Evolutionary conservation across 768 basidiomycete species (phyloP).

Genomic region (Termitomyces sp.): DNA sequence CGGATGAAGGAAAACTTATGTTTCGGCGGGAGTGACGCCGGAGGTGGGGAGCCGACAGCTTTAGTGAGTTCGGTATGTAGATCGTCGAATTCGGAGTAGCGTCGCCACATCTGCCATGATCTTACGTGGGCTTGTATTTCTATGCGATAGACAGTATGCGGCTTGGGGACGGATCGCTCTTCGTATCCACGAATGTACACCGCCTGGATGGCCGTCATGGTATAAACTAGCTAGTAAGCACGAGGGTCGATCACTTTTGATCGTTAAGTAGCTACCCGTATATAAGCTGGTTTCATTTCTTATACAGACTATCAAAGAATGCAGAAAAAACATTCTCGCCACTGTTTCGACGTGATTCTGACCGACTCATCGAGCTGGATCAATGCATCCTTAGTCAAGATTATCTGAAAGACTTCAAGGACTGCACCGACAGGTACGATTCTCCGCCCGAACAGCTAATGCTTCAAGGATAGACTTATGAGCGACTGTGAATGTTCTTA

Average conservation of each 20-base stretch:
- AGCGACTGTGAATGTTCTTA: background rate
- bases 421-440: background rate
- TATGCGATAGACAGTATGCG: conserved; percentile 80
- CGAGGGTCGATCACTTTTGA: conserved; percentile 2
- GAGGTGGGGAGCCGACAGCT: conserved; percentile 76
- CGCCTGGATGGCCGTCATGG: conserved; percentile 74
- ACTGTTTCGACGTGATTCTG: background rate
- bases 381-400: background rate
- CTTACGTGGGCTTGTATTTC: conserved; percentile 84
- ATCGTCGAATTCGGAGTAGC: conserved; percentile 93
- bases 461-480: background rate
- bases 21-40: conserved; percentile 79
- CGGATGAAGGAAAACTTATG: conserved; percentile 67
- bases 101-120: conserved; percentile 90
- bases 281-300: too few species aligned
- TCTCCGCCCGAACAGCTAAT: background rate
- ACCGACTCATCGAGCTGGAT: too few species aligned
- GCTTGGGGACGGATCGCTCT: conserved; percentile 61
- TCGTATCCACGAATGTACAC: conserved; percentile 67
- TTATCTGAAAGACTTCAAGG: background rate
- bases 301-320: too few species aligned
- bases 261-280: background rate
- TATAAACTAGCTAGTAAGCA: background rate
- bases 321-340: background rate
- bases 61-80: conserved; percentile 78